These are phyloP conservation scores for Lophiostoma macrostomum DNA, from an alignment of 495 filamentous ascomycete species.

Conservation along the genomic window DNA sequence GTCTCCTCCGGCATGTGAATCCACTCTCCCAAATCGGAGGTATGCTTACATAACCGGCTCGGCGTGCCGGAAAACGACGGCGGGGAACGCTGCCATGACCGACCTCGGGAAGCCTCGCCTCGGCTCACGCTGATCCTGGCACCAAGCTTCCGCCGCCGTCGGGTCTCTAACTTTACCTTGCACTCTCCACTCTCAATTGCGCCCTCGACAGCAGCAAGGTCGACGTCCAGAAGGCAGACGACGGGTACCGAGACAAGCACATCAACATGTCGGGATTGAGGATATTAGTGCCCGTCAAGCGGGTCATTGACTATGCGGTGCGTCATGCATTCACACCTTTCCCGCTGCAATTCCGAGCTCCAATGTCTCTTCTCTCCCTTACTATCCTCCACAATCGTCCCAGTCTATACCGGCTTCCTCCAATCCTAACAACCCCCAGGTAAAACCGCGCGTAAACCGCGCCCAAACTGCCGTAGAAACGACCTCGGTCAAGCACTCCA, in stretches of 20 bases:
- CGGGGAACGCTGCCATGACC: slow-evolving; percentile 7
- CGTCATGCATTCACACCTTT: slow-evolving; percentile 37
- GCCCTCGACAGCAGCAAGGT: background rate
- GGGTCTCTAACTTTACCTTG: too few species aligned
- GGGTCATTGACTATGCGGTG: slow-evolving; percentile 99
- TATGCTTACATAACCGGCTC: too few species aligned
- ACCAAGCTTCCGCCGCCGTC: too few species aligned
- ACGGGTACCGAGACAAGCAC: background rate
- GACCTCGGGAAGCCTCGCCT: too few species aligned
- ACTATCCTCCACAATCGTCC: background rate
- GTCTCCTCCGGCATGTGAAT: too few species aligned
- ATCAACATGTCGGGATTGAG: slow-evolving; percentile 72
- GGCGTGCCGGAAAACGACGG: slow-evolving; percentile 15
- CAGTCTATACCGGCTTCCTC: background rate
- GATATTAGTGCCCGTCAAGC: slow-evolving; percentile 93
- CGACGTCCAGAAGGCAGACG: background rate
- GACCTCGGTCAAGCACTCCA: slow-evolving; percentile 86
- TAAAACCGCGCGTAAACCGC: slow-evolving; percentile 98
- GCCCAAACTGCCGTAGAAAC: slow-evolving; percentile 91
- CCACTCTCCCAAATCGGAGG: too few species aligned
- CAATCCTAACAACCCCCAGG: slow-evolving; percentile 48
- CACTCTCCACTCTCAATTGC: slow-evolving; percentile 4
- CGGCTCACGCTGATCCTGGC: slow-evolving; percentile 1
- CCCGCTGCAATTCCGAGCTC: background rate
- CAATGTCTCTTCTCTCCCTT: background rate